These are phyloP conservation scores for Salpingoeca rosetta DNA, from an alignment of 78 protist genomes.

Conservation along the genomic window DNA sequence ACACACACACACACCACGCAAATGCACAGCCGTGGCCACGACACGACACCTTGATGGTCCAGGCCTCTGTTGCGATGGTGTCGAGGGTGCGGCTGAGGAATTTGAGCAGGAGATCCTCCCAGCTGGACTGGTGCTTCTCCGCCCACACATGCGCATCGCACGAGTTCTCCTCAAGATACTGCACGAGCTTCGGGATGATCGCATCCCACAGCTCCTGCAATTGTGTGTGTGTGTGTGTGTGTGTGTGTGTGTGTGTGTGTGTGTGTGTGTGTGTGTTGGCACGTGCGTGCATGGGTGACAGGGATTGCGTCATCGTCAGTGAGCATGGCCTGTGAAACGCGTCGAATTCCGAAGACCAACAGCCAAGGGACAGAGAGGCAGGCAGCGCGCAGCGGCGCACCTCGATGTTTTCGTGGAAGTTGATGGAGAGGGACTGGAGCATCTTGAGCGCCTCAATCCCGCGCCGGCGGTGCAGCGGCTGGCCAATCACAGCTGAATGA, in stretches of 20 bases:
- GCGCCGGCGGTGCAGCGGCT: conserved; percentile 2
- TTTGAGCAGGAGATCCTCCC: conserved; percentile 47
- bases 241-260: no score
- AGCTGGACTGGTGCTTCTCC: conserved; percentile 9
- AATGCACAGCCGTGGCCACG: no score
- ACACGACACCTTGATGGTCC: conserved; percentile 41
- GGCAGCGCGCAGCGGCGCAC: conserved; percentile 9
- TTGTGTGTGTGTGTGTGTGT: no score
- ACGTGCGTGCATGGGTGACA: no score
- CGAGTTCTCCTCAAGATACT: not conserved
- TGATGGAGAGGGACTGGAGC: conserved; percentile 35
- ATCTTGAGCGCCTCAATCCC: conserved; percentile 25
- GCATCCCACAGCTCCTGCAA: conserved; percentile 50
- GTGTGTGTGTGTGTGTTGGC: no score
- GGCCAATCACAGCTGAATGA: no score
- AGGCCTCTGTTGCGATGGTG: conserved; percentile 50
- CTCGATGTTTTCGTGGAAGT: conserved; percentile 26
- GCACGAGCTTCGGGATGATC: conserved; percentile 37
- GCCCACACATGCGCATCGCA: not conserved
- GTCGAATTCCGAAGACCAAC: no score
- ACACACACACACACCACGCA: no score
- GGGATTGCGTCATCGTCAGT: no score
- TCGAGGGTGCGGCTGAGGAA: conserved; percentile 40
- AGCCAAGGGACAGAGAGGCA: conserved; percentile 1
- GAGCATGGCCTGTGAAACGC: no score